Conservation (phyloP, 2,329 filamentous ascomycete genomes). For the Cladobotryum mycophilum region DNA sequence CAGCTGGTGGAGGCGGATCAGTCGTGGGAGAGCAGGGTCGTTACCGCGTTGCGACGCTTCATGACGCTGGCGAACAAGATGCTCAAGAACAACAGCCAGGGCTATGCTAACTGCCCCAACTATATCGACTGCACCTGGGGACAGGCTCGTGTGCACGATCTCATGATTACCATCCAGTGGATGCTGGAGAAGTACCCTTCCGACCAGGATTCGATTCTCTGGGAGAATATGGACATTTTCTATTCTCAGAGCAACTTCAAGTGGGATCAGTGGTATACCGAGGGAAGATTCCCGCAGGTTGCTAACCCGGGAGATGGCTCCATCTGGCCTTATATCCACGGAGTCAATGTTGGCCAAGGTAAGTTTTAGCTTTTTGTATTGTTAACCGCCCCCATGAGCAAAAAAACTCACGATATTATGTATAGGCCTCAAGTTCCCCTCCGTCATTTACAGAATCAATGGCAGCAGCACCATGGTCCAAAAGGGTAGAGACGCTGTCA, state of each 20-base stretch:
- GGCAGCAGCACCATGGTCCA: slow-evolving; percentile 29
- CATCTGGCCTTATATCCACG: slow-evolving; percentile 31
- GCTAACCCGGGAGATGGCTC: slow-evolving; percentile 13
- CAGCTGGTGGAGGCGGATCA: slow-evolving; percentile 28
- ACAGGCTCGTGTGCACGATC: slow-evolving; percentile 31
- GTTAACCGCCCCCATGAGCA: too few species aligned
- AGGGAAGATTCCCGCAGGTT: slow-evolving; percentile 16
- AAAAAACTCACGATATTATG: background rate
- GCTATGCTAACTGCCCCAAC: slow-evolving; percentile 38
- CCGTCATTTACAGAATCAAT: slow-evolving; percentile 35
- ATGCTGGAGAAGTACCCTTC: slow-evolving; percentile 29
- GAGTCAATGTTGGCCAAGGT: slow-evolving; percentile 40
- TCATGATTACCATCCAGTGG: slow-evolving; percentile 35
- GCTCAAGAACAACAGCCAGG: slow-evolving; percentile 46
- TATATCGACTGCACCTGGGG: slow-evolving; percentile 31
- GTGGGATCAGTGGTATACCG: slow-evolving; percentile 25
- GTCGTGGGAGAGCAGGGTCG: slow-evolving; percentile 16
- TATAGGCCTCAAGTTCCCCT: slow-evolving; percentile 33
- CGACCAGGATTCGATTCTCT: slow-evolving; percentile 22
- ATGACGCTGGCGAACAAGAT: slow-evolving; percentile 45
- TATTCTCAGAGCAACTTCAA: slow-evolving; percentile 22
- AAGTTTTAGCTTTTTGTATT: slow-evolving; percentile 5
- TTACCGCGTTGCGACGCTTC: slow-evolving; percentile 16
- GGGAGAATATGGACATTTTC: slow-evolving; percentile 37
- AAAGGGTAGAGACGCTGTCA: slow-evolving; percentile 31